Evolutionary conservation across 192 early-diverging fungal species (phyloP).

Genomic region (Coemansia sp.): DNA sequence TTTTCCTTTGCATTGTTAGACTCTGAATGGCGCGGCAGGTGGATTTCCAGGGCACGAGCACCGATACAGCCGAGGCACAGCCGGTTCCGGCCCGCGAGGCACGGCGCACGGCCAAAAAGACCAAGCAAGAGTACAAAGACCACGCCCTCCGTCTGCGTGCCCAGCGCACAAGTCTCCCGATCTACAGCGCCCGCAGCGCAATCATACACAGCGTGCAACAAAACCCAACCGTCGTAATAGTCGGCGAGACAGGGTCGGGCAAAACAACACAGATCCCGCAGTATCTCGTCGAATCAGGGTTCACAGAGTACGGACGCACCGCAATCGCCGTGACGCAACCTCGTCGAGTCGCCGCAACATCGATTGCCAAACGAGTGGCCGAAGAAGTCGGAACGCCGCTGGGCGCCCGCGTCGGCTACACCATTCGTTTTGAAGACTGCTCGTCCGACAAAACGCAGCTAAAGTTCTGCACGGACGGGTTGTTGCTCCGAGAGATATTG

Average conservation of each 20-base stretch:
- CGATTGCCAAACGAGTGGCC: conserved; percentile 73
- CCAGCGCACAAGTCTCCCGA: conserved; percentile 55
- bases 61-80: neutral
- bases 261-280: conserved; percentile 95
- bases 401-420: conserved; percentile 85
- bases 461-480: conserved; percentile 96
- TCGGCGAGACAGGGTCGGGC: conserved; percentile 79
- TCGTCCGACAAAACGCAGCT: conserved; percentile 75
- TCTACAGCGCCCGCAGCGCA: conserved; percentile 48
- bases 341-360: conserved; percentile 80
- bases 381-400: conserved; percentile 73
- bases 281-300: conserved; percentile 73
- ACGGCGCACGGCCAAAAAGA: neutral
- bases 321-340: conserved; percentile 84
- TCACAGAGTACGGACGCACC: conserved; percentile 57
- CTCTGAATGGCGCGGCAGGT: neutral
- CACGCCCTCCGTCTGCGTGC: conserved; percentile 20
- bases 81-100: neutral
- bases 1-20: neutral
- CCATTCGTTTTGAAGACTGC: conserved; percentile 94
- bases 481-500: conserved; percentile 89
- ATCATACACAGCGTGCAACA: conserved; percentile 19
- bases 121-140: conserved; percentile 16
- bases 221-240: conserved; percentile 63
- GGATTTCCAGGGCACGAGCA: neutral